Evolutionary conservation across 441 rosid genomes (phyloP), one percentile per base, ranked within the genome.

Genomic region (Gossypium davidsonii): DNA sequence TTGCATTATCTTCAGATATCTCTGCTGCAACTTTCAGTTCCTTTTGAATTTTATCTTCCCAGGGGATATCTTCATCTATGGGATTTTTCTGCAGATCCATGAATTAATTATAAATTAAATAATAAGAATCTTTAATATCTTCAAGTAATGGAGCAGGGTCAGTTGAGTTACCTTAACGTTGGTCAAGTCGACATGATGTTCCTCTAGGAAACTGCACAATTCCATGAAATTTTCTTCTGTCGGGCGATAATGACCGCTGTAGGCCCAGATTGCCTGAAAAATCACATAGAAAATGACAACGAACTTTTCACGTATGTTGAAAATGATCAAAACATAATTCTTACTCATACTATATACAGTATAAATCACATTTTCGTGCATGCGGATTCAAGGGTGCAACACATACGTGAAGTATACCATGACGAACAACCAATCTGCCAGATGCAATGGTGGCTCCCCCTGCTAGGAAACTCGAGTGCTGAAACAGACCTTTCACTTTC

Each of bases 161-260:
- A 8, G 5, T n/a, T n/a, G 21, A 18, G 15, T 64, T 75, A 92
- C 97, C 98, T 92, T 89, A 11, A 92, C 99, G 34, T 89, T 82
- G 72, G 87, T 84, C 66, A 94, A 94, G 75, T 94, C 94, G 0
- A 94, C 90, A 2, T 80, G 46, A 70, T 90, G 77, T 39, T 88
- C 94, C 66, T 78, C 72, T 8, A 94, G 86, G 74, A 88, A 94
- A 63, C 73, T 53, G 18, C 91, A 79, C 77, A 94, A 87, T 67
- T 89, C 99, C 78, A 34, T 76, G 75, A 94, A 92, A 57, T 94
- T 90, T 28, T 91, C 99, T 62, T 92, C 94, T 0, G 96, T 94
- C 14, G 99, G 99, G 59, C 69, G 94, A 76, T 94, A 94, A 75
- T 94, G 99, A 55, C 98, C 99, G 57, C 99, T 94, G 72, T 94